phyloP scores from a whole-genome alignment of 179 eudicot genomes.

The Silene noctiflora region DNA sequence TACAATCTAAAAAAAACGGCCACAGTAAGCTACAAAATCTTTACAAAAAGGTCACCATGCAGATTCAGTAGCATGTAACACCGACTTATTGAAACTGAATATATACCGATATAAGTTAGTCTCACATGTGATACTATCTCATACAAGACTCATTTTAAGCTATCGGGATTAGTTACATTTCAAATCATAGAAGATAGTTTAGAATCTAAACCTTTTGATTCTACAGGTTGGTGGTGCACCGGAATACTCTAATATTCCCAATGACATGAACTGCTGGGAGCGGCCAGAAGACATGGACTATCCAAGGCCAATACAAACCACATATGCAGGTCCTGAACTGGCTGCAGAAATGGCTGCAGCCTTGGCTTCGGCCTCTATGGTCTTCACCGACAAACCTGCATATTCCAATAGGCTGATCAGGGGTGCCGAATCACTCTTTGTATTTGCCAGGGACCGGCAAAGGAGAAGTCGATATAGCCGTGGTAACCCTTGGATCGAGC shows the following conservation, averaged over 20 bases:
- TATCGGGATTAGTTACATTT: no score
- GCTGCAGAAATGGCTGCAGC: slow-evolving; percentile 83
- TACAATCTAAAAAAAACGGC: no score
- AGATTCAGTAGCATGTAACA: no score
- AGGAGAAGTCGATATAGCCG: slow-evolving; percentile 33
- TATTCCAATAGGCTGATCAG: slow-evolving; percentile 47
- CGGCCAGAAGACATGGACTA: slow-evolving; percentile 88
- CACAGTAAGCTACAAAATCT: no score
- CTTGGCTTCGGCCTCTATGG: slow-evolving; percentile 67
- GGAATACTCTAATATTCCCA: slow-evolving; percentile 38
- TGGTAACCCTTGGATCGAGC: slow-evolving; percentile 47
- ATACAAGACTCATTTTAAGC: no score
- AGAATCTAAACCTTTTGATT: neutral
- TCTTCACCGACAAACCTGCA: slow-evolving; percentile 41
- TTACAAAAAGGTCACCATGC: no score
- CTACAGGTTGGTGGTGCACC: slow-evolving; percentile 54
- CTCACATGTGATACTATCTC: no score
- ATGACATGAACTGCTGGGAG: slow-evolving; percentile 67
- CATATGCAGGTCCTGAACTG: slow-evolving; percentile 52
- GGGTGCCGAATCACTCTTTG: slow-evolving; percentile 47
- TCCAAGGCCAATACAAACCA: slow-evolving; percentile 38
- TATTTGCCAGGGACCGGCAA: slow-evolving; percentile 40
- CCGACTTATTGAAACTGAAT: no score
- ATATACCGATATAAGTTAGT: no score
- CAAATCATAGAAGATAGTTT: no score